A percentile compares a stretch with the other conserved stretches of the same genome.
phyloP scores from a whole-genome alignment of 2,329 filamentous ascomycete species.

The Bipolaris oryzae region DNA sequence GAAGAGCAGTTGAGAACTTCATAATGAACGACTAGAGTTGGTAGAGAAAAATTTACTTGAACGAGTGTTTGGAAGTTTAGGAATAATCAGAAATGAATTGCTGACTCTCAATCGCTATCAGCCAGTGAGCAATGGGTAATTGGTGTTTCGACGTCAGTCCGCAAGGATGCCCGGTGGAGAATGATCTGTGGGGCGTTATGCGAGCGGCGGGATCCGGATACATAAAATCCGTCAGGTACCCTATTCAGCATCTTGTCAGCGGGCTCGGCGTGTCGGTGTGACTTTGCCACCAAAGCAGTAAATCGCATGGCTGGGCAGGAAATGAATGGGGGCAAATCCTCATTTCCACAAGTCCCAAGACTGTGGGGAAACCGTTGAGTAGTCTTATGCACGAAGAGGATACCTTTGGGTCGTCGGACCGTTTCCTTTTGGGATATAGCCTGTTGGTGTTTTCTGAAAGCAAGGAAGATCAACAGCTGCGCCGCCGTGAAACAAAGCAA shows the following conservation, averaged over 20 bases:
- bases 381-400: neutral
- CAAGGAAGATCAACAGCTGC: neutral
- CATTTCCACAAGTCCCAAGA: neutral
- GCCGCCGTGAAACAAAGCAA: neutral
- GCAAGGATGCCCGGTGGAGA: neutral
- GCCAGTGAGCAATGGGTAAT: neutral
- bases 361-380: neutral
- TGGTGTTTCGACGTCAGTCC: neutral
- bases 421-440: neutral
- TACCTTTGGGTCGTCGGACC: neutral
- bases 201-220: neutral
- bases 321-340: neutral
- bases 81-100: neutral
- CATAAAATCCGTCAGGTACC: neutral
- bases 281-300: neutral
- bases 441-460: neutral
- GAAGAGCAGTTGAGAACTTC: slow-evolving; percentile 20
- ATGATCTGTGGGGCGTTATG: neutral
- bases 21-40: slow-evolving; percentile 15
- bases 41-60: neutral
- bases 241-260: neutral
- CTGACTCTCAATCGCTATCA: neutral
- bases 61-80: neutral
- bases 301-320: neutral
- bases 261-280: neutral